Conservation (phyloP, 192 early-diverging fungal species). For the Funneliformis geosporum region DNA sequence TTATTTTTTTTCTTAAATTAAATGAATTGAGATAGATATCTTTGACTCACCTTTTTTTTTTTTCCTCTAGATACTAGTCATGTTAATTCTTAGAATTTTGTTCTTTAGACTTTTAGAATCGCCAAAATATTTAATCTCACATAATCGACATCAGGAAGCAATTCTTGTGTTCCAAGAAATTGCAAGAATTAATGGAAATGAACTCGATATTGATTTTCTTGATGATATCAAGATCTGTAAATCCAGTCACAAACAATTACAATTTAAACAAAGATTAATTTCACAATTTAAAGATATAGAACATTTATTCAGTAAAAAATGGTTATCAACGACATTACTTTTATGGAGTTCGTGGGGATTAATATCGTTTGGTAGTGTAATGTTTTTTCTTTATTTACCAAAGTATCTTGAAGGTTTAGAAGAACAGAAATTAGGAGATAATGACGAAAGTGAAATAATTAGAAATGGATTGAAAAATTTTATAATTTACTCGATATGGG, state of each 20-base stretch:
- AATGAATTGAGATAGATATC: not conserved
- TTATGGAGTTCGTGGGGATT: slow-evolving; percentile 80
- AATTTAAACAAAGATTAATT: slow-evolving; percentile 2
- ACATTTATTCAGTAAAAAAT: slow-evolving; percentile 55
- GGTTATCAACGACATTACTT: slow-evolving; percentile 65
- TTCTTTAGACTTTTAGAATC: slow-evolving; percentile 74
- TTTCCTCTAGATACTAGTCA: slow-evolving; percentile 54
- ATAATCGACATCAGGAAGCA: slow-evolving; percentile 65
- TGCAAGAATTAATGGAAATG: slow-evolving; percentile 60
- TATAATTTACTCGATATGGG: slow-evolving; percentile 71
- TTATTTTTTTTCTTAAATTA: not conserved
- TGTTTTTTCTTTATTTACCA: slow-evolving; percentile 85
- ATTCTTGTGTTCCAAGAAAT: slow-evolving; percentile 67
- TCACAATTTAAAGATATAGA: slow-evolving; percentile 37
- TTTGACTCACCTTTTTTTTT: not conserved
- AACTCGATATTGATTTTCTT: slow-evolving; percentile 29
- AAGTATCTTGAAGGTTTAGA: slow-evolving; percentile 61
- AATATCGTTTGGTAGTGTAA: slow-evolving; percentile 76
- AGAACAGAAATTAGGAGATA: slow-evolving; percentile 34
- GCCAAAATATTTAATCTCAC: slow-evolving; percentile 75
- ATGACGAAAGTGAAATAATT: slow-evolving; percentile 25
- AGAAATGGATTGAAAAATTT: slow-evolving; percentile 69
- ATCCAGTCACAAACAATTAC: slow-evolving; percentile 16
- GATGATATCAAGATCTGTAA: not conserved
- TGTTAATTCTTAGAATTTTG: slow-evolving; percentile 68